Conservation (phyloP, 139 green algal genomes). For the Asterochloris sp. region DNA sequence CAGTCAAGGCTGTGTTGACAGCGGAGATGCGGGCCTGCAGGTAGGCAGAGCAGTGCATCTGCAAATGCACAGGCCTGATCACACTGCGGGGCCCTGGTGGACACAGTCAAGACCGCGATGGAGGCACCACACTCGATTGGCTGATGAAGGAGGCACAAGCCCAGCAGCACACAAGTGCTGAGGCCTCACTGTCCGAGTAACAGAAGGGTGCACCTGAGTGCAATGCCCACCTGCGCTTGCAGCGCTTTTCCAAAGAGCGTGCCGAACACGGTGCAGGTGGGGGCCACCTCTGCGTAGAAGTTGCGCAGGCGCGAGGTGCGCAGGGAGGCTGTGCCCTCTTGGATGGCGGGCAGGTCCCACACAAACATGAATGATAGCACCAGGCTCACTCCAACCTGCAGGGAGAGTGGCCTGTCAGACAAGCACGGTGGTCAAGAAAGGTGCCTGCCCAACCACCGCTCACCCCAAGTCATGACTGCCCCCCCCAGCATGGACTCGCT, state of each 20-base stretch:
- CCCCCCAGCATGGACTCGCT: too few species aligned
- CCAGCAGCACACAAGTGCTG: too few species aligned
- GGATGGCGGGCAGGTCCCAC: slow-evolving; percentile 87
- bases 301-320: slow-evolving; percentile 56
- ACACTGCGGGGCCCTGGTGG: neutral
- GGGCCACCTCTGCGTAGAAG: slow-evolving; percentile 88
- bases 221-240: slow-evolving; percentile 69
- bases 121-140: neutral
- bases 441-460: too few species aligned
- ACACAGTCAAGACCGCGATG: neutral
- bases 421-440: neutral
- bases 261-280: slow-evolving; percentile 75
- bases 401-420: neutral
- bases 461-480: too few species aligned
- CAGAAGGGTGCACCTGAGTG: neutral
- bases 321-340: slow-evolving; percentile 55
- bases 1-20: slow-evolving; percentile 89
- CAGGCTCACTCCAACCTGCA: slow-evolving; percentile 81
- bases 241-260: slow-evolving; percentile 87
- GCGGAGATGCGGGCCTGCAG: slow-evolving; percentile 72
- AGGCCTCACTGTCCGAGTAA: too few species aligned
- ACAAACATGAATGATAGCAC: slow-evolving; percentile 92
- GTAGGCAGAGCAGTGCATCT: too few species aligned
- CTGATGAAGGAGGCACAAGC: too few species aligned
- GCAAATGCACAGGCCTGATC: neutral